Base-by-base conservation (phyloP, 306 rosid genomes). In the Cicer yamashitae region DNA sequence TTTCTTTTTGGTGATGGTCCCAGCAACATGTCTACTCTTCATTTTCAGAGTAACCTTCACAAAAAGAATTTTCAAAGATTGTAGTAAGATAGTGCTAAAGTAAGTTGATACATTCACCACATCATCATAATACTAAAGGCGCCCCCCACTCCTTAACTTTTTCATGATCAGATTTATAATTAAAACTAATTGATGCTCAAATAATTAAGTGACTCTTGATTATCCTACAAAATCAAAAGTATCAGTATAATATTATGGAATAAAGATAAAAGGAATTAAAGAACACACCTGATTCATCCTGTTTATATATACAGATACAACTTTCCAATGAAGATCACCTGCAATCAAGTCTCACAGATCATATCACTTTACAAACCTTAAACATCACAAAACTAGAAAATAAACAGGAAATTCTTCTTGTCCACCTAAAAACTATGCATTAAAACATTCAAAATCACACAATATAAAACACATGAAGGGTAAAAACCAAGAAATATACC, bases 1-100 rank as follows among this genome's bases (percentile, higher is more conserved):
- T 90, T 96, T 96, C 99, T 96, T 96, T 89, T 96, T 96, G 6
- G 96, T 92, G 82, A 96, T 80, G 96, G 99, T 89, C 90, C 99
- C 99, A 80, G 93, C 97, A 81, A 92, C 98, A 74, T 96, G 98
- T 87, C 88, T 92, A 81, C 99, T 96, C 96, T 96, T 96, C 99
- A 96, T 96, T 89, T 96, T 96, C 83, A 96, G 71, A 86, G 88
- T 88, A 75, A 96, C 98, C 98, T 96, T 84, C 89, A 73, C 86
- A 84, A 79, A 90, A 66, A 86, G 88, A 82, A 84, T 66, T 34
- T 58, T 80, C 75, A 47, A 74, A 83, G 74, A 58, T 80, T 25
- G 75, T 47, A 65, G 62, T 71, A 84, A 52, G 46, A 56, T 38
- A 17, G 6, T 17, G 79, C 48, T 17, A 82, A 81, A 82, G 70